Evolutionary conservation across 176 grass and related monocot species (phyloP), one percentile per base, ranked within the genome.

Genomic region (Stipa capillata): DNA sequence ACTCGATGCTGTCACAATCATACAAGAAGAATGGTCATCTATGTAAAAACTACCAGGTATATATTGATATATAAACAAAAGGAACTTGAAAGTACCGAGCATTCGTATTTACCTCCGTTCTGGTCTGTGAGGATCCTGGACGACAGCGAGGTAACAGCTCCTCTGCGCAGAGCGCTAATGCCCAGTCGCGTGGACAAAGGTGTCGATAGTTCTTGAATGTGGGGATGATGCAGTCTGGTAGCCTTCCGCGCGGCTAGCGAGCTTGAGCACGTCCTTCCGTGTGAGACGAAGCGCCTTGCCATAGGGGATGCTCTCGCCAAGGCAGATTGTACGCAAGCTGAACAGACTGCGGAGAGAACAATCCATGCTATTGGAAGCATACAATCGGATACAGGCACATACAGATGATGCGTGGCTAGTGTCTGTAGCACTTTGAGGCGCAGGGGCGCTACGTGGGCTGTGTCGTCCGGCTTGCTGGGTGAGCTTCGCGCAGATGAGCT

Each of bases 401-500:
- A 23, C n/a, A 11, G 1, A 21, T 55, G 33, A n/a, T 12, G 20
- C 1, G 5, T 6, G 79, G 28, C 84, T 86, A 66, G 37, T n/a
- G n/a, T n/a, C n/a, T n/a, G n/a, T 84, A 98, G n/a, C 96, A 87
- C 84, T 89, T 95, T 99, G 68, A 99, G 64, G 52, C 96, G 92
- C 73, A 93, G 68, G n/a, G n/a, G n/a, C n/a, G n/a, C n/a, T n/a
- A n/a, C 20, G 80, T 73, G 0, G 92, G 84, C 76, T 87, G n/a
- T 99, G 40, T 99, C 90, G 23, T 47, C 75, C 0, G 88, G 88
- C 52, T n/a, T 95, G 90, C 2, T 87, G 92, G 59, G 65, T 78
- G 36, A 99, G 87, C 84, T 94, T 97, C 32, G 80, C 65, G 75
- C 91, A 97, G 74, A 97, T 94, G 15, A 88, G 63, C 2, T 77